Evolutionary conservation across 148 eudicot species (phyloP).

Genomic region (Rhododendron kiyosumense): DNA sequence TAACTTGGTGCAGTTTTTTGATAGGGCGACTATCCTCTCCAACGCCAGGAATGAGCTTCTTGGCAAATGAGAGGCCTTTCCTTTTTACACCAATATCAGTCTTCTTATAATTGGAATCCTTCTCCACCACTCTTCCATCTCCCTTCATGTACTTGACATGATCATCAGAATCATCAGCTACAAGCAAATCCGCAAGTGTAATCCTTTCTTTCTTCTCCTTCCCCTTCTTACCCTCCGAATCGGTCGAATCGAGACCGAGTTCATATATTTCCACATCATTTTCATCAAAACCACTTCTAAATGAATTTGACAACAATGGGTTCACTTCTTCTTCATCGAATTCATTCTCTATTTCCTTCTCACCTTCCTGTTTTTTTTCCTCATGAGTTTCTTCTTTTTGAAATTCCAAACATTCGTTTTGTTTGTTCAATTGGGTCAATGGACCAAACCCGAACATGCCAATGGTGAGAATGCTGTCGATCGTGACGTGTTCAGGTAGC

Average conservation of each 20-base stretch:
- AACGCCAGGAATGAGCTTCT: constrained; percentile 27
- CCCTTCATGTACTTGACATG: not conserved
- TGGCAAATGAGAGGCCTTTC: constrained; percentile 32
- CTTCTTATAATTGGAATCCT: not conserved
- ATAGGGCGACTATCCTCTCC: constrained; percentile 38
- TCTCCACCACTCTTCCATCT: constrained; percentile 10
- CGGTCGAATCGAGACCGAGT: not conserved
- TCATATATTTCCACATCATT: not conserved
- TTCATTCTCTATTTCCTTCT: not conserved
- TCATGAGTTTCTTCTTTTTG: not conserved
- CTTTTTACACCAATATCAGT: not conserved
- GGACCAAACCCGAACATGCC: constrained; percentile 59
- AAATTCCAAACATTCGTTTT: not conserved
- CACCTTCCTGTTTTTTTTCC: constrained; percentile 2
- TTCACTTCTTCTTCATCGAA: constrained; percentile 5
- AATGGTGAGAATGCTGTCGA: constrained; percentile 49
- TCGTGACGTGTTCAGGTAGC: constrained; percentile 16
- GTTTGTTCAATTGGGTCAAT: constrained; percentile 8
- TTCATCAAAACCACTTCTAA: constrained; percentile 6
- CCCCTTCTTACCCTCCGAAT: constrained; percentile 8
- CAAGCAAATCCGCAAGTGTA: constrained; percentile 59
- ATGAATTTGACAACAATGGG: constrained; percentile 8
- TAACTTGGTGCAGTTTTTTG: constrained; percentile 51
- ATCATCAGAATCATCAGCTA: constrained; percentile 27
- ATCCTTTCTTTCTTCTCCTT: constrained; percentile 33